Evolutionary conservation across 2,329 filamentous ascomycete species (phyloP).

Genomic region (Aspergillus ochraceus): DNA sequence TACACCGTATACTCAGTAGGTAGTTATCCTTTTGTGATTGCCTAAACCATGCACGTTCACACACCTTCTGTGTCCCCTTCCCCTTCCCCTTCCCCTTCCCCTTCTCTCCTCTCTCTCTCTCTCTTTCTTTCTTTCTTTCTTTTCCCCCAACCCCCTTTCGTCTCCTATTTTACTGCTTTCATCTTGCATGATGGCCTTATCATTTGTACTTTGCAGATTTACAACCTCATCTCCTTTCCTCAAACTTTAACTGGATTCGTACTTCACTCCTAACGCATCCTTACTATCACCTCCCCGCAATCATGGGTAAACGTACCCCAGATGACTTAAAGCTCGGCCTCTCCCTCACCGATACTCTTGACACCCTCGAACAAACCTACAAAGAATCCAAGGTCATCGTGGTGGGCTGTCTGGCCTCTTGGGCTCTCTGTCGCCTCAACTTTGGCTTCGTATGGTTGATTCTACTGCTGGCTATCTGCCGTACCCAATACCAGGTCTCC

Average conservation of each 20-base stretch:
- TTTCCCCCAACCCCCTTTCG: neutral
- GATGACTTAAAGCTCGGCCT: neutral
- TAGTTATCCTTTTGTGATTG: neutral
- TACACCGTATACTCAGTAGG: too few species aligned
- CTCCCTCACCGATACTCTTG: constrained; percentile 1
- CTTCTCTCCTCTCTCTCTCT: neutral
- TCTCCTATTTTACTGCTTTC: neutral
- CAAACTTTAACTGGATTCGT: neutral
- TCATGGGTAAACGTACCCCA: constrained; percentile 9
- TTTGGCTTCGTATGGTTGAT: constrained; percentile 13
- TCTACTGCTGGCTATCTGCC: constrained; percentile 14
- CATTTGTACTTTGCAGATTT: neutral
- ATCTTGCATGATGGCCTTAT: neutral
- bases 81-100: neutral
- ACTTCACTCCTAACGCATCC: neutral
- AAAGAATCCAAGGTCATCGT: constrained; percentile 18
- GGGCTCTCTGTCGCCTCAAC: constrained; percentile 14
- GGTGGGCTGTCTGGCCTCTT: constrained; percentile 14
- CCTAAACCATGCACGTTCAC: neutral
- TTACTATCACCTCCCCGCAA: neutral
- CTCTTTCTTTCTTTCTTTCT: neutral
- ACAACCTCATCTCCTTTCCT: neutral
- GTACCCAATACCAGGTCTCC: constrained; percentile 13
- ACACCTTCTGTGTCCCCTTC: neutral
- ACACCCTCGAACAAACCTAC: constrained; percentile 14